A percentile compares a stretch with the other conserved stretches of the same genome.
Conservation (phyloP, 495 filamentous ascomycete genomes). For the Annulohypoxylon moriforme region DNA sequence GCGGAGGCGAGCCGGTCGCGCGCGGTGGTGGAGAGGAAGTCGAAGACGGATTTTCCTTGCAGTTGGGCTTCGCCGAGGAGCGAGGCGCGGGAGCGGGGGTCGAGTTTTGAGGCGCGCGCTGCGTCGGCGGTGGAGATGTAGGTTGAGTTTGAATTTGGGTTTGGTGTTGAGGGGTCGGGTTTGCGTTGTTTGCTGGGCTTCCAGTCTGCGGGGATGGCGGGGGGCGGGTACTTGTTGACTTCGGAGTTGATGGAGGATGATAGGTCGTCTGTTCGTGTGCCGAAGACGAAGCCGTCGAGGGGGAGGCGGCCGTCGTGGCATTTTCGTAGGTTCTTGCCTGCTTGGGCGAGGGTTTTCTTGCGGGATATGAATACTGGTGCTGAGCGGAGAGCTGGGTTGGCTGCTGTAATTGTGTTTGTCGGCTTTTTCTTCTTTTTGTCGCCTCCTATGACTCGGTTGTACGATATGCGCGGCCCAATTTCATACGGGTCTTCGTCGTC, state of each 20-base stretch:
- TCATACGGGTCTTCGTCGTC: constrained; percentile 97
- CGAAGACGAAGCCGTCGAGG: constrained; percentile 85
- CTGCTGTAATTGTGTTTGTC: constrained; percentile 53
- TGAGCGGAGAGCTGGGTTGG: constrained; percentile 72
- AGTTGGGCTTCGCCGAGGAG: constrained; percentile 84
- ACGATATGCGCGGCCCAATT: constrained; percentile 90
- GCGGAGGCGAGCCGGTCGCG: constrained; percentile 79
- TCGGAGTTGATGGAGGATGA: constrained; percentile 64
- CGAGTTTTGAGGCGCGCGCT: constrained; percentile 77
- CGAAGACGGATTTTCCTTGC: constrained; percentile 94
- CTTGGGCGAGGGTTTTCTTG: constrained; percentile 69
- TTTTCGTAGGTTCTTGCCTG: constrained; percentile 71
- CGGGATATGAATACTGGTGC: constrained; percentile 85
- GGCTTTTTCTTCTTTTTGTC: constrained; percentile 84
- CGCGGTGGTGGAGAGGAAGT: constrained; percentile 85
- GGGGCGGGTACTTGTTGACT: constrained; percentile 77
- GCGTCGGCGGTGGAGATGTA: constrained; percentile 80
- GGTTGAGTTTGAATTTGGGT: constrained; percentile 20
- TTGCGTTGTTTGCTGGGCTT: constrained; percentile 69
- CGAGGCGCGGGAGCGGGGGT: constrained; percentile 82
- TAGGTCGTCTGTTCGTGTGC: constrained; percentile 64
- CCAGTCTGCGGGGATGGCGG: constrained; percentile 82
- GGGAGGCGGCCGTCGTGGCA: constrained; percentile 91
- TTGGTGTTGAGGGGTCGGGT: constrained; percentile 43
- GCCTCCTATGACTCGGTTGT: constrained; percentile 83